phyloP scores from a whole-genome alignment of 148 eudicot genomes.

The Agrostemma githago region DNA sequence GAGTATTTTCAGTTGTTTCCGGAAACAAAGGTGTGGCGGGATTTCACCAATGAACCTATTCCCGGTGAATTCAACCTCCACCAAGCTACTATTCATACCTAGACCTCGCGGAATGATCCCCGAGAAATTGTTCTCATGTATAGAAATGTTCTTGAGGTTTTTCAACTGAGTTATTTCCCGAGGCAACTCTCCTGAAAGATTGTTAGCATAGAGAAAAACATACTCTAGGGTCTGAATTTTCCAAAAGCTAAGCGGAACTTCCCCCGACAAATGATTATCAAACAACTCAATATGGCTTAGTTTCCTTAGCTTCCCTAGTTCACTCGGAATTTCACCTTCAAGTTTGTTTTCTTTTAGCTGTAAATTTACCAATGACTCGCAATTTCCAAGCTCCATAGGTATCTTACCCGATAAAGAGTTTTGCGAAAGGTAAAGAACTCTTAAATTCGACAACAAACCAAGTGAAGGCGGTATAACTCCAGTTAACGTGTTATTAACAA shows the following conservation, averaged over 20 bases:
- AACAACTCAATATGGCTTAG: constrained; percentile 38
- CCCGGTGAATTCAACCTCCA: constrained; percentile 50
- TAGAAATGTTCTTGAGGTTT: constrained; percentile 44
- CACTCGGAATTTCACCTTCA: constrained; percentile 59
- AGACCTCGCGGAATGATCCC: constrained; percentile 60
- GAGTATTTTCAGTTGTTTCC: constrained; percentile 43
- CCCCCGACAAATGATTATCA: constrained; percentile 50
- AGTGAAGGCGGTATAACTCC: constrained; percentile 64
- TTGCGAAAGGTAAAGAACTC: constrained; percentile 41
- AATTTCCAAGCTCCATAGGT: constrained; percentile 67
- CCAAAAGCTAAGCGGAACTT: constrained; percentile 60
- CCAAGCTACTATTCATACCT: constrained; percentile 57
- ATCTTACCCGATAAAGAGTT: constrained; percentile 55
- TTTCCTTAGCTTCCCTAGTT: constrained; percentile 43
- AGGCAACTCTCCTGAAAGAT: constrained; percentile 61
- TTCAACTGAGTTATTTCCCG: constrained; percentile 43
- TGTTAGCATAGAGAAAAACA: constrained; percentile 46
- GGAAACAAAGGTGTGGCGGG: constrained; percentile 61
- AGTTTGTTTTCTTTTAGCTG: constrained; percentile 44
- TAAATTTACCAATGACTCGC: constrained; percentile 43
- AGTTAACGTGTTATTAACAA: constrained; percentile 43
- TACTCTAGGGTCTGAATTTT: constrained; percentile 53
- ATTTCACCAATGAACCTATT: constrained; percentile 58
- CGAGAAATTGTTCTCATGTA: constrained; percentile 54
- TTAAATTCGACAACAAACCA: constrained; percentile 44